Percentiles rank a stretch among this genome's conserved stretches.
Conservation (phyloP, 2,329 filamentous ascomycete species). For the Fusarium secorum region DNA sequence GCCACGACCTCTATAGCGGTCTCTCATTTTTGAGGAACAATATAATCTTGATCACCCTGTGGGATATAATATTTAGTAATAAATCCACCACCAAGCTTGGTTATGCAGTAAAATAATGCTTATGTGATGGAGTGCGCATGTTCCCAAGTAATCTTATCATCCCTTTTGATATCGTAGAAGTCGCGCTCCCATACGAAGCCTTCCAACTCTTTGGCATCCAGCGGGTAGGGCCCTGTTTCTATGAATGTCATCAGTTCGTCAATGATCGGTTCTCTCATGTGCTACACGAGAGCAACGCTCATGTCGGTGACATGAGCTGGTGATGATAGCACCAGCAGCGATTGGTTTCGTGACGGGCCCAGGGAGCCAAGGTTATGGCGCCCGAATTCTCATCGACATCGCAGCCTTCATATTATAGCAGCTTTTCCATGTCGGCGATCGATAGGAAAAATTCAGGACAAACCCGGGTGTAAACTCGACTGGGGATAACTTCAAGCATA, state of each 20-base stretch:
- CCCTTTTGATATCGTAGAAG: not conserved
- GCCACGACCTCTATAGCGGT: not conserved
- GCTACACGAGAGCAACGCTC: not conserved
- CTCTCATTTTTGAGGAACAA: not conserved
- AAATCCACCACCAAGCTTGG: not conserved
- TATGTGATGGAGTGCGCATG: not conserved
- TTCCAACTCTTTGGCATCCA: not conserved
- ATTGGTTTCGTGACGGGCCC: not conserved
- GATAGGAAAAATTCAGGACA: not conserved
- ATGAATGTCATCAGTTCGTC: not conserved
- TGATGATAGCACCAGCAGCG: not conserved
- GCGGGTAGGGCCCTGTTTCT: accelerated
- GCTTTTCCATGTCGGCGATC: not conserved
- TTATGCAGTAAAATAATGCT: not conserved
- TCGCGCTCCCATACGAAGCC: not conserved
- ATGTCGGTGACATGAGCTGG: not conserved
- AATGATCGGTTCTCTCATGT: not conserved
- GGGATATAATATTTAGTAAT: not conserved
- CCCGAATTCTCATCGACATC: not conserved
- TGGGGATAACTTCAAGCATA: too few relatives aligned
- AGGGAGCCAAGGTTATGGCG: not conserved
- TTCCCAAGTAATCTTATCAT: too few relatives aligned
- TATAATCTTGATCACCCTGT: not conserved
- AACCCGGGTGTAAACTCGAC: too few relatives aligned
- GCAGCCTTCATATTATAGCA: not conserved